phyloP scores from a whole-genome alignment of 2,329 filamentous ascomycete species.

The Cercospora zeae-maydis region DNA sequence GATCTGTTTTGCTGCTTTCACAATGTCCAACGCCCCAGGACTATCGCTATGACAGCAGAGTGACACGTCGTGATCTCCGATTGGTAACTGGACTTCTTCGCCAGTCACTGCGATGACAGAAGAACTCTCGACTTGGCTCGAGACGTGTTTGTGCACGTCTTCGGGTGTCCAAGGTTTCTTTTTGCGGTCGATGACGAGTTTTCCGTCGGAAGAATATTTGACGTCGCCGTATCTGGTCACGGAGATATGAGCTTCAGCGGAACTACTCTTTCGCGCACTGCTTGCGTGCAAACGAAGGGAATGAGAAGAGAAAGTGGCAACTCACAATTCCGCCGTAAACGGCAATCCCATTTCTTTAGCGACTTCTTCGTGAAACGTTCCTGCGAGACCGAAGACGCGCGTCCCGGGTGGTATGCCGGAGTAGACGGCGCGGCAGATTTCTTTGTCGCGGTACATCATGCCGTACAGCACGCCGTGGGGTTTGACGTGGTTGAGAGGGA shows the following conservation, averaged over 20 bases:
- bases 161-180: slow-evolving; percentile 52
- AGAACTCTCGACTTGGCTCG: slow-evolving; percentile 40
- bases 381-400: slow-evolving; percentile 54
- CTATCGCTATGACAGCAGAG: slow-evolving; percentile 47
- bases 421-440: slow-evolving; percentile 53
- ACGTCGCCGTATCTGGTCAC: slow-evolving; percentile 49
- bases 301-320: too few species aligned
- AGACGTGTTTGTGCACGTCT: slow-evolving; percentile 42
- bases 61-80: slow-evolving; percentile 43
- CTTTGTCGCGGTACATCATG: slow-evolving; percentile 51
- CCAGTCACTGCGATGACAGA: slow-evolving; percentile 43
- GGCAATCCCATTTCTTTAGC: slow-evolving; percentile 52
- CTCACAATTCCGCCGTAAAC: slow-evolving; percentile 50
- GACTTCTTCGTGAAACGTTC: slow-evolving; percentile 53
- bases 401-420: slow-evolving; percentile 50
- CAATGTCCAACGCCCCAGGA: slow-evolving; percentile 45
- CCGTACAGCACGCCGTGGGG: slow-evolving; percentile 56
- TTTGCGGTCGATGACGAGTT: slow-evolving; percentile 55
- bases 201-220: slow-evolving; percentile 51
- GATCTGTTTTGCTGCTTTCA: slow-evolving; percentile 42
- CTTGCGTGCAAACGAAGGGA: too few species aligned
- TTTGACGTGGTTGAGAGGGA: slow-evolving; percentile 58
- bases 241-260: neutral
- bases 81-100: slow-evolving; percentile 41
- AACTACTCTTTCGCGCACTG: too few species aligned